A percentile compares a stretch with the other conserved stretches of the same genome.
phyloP scores from a whole-genome alignment of 805 yeast species.

The Ogataea angusta region DNA sequence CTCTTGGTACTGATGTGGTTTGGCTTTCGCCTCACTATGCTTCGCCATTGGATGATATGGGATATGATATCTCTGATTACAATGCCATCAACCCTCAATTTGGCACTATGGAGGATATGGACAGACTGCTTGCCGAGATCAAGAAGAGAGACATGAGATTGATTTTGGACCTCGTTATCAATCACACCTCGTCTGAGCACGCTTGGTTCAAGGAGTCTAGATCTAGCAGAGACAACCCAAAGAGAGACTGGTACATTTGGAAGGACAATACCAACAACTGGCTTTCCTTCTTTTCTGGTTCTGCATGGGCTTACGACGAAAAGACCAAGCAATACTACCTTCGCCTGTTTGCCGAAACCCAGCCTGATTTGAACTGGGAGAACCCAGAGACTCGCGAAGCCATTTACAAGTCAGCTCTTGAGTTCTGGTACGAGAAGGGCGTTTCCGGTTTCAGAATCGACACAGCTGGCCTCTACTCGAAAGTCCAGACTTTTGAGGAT shows the following conservation, averaged over 20 bases:
- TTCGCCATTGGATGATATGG: constrained; percentile 62
- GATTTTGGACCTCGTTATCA: constrained; percentile 54
- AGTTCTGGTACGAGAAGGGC: constrained; percentile 51
- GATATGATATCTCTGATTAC: constrained; percentile 57
- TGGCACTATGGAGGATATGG: constrained; percentile 54
- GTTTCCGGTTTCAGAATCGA: constrained; percentile 61
- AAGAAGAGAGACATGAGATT: constrained; percentile 51
- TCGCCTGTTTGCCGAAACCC: constrained; percentile 49
- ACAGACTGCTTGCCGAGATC: constrained; percentile 42
- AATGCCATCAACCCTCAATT: constrained; percentile 48
- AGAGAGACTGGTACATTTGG: constrained; percentile 65
- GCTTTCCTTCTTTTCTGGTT: constrained; percentile 49
- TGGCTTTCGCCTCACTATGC: constrained; percentile 60
- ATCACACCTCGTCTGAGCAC: constrained; percentile 56
- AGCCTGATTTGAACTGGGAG: constrained; percentile 66
- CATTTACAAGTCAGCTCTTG: constrained; percentile 45
- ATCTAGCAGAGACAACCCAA: constrained; percentile 44
- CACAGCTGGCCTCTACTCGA: constrained; percentile 51
- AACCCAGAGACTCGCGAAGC: constrained; percentile 38
- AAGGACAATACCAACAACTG: constrained; percentile 57
- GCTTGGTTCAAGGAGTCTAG: constrained; percentile 57
- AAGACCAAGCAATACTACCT: constrained; percentile 52
- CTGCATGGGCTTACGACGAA: constrained; percentile 59
- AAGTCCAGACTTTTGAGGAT: constrained; percentile 34
- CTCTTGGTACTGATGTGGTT: constrained; percentile 32